A percentile compares a stretch with the other conserved stretches of the same genome.
Conservation (phyloP, 257 asterid genomes). For the Linaria vulgaris region DNA sequence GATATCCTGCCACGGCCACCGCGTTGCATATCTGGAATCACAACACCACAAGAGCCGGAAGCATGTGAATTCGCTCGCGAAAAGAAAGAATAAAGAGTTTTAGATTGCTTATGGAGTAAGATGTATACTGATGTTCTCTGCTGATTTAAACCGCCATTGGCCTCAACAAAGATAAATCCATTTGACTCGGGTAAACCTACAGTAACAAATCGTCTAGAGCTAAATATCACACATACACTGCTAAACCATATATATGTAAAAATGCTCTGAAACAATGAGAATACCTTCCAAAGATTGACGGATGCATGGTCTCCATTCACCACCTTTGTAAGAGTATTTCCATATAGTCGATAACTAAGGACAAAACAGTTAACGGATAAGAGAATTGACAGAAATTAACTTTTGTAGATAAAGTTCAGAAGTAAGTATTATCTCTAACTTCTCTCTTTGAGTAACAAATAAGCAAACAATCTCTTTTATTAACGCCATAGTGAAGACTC, state of each 20-base stretch:
- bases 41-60: conserved; percentile 1
- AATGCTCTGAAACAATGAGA: conserved; percentile 1
- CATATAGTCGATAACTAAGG: conserved; percentile 85
- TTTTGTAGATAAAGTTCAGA: neutral
- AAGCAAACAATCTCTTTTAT: neutral
- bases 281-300: conserved; percentile 72
- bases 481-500: too few relatives aligned
- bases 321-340: conserved; percentile 82
- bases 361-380: neutral
- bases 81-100: neutral
- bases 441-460: neutral
- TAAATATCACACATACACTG: conserved; percentile 22
- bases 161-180: conserved; percentile 66
- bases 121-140: conserved; percentile 86
- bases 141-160: conserved; percentile 98
- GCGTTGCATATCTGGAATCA: conserved; percentile 94
- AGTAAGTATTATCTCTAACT: neutral
- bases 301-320: conserved; percentile 93
- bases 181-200: conserved; percentile 58
- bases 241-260: neutral
- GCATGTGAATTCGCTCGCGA: conserved; percentile 1
- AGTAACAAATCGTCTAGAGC: conserved; percentile 15
- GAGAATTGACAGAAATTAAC: neutral
- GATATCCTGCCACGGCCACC: conserved; percentile 97
- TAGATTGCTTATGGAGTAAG: conserved; percentile 11